phyloP scores from a whole-genome alignment of 352 stramenopile genomes.

The Globisporangium paddicum region DNA sequence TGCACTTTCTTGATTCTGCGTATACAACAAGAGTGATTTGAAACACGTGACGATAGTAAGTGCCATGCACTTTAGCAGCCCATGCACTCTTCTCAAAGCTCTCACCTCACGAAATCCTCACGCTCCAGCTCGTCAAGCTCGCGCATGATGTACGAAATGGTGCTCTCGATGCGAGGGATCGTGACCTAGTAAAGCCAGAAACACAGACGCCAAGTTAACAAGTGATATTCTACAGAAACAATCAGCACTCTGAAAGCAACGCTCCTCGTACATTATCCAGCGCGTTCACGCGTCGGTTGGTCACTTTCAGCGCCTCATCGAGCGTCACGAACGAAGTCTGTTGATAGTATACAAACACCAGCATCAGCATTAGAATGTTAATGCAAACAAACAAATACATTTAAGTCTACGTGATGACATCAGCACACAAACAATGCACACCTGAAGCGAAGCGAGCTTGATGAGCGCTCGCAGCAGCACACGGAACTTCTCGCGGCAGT shows the following conservation, averaged over 20 bases:
- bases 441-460: constrained; percentile 85
- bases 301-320: constrained; percentile 98
- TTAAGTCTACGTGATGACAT: not conserved
- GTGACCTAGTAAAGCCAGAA: constrained; percentile 76
- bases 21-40: not conserved
- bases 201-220: not conserved
- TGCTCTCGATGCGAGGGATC: constrained; percentile 97
- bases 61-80: too few relatives aligned
- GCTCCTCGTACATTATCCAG: constrained; percentile 91
- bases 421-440: constrained; percentile 9
- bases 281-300: constrained; percentile 98
- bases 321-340: constrained; percentile 99
- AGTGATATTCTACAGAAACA: not conserved
- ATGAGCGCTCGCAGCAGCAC: constrained; percentile 79
- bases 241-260: not conserved
- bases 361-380: constrained; percentile 15
- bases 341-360: constrained; percentile 40
- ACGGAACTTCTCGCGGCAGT: constrained; percentile 89
- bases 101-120: constrained; percentile 91
- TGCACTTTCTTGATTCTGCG: constrained; percentile 97
- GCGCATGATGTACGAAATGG: constrained; percentile 96
- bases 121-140: constrained; percentile 99
- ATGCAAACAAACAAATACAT: constrained; percentile 44
- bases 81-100: too few relatives aligned
- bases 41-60: too few relatives aligned